Percentiles rank a stretch among this genome's conserved stretches.
phyloP scores from a whole-genome alignment of 169 alveolate species.

The Plasmodium billcollinsi region DNA sequence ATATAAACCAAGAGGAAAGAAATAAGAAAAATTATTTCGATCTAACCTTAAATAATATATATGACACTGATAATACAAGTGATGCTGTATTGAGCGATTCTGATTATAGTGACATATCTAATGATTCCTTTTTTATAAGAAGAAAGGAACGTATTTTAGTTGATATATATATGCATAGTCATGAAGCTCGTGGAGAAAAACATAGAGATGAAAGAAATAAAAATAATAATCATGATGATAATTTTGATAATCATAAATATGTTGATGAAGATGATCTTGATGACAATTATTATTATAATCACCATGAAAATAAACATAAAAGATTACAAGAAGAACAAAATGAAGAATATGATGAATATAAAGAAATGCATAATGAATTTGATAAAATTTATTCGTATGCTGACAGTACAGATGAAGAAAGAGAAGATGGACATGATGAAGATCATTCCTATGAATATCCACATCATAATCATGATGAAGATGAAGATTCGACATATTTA shows the following conservation, averaged over 20 bases:
- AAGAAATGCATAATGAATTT: slow-evolving; percentile 5
- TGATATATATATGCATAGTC: neutral
- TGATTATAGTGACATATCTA: slow-evolving; percentile 60
- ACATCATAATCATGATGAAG: slow-evolving; percentile 5
- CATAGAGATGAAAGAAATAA: neutral
- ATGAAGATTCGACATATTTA: neutral
- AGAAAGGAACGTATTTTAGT: neutral
- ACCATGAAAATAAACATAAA: slow-evolving; percentile 8
- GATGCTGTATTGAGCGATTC: slow-evolving; percentile 19
- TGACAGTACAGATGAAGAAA: slow-evolving; percentile 8
- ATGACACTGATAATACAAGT: slow-evolving; percentile 72
- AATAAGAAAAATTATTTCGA: slow-evolving; percentile 22
- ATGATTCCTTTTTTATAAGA: slow-evolving; percentile 41
- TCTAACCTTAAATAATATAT: slow-evolving; percentile 48
- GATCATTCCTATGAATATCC: neutral
- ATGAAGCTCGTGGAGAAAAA: neutral
- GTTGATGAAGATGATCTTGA: slow-evolving; percentile 14
- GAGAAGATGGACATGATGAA: slow-evolving; percentile 24
- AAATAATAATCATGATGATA: slow-evolving; percentile 8
- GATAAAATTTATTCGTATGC: slow-evolving; percentile 43
- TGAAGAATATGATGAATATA: slow-evolving; percentile 2
- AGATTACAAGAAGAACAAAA: neutral
- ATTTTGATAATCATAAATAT: slow-evolving; percentile 3
- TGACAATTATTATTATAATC: neutral
- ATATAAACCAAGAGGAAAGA: neutral